These are phyloP conservation scores for Lignosus rhinocerotis DNA, from an alignment of 1,284 basidiomycete species.

Conservation along the genomic window DNA sequence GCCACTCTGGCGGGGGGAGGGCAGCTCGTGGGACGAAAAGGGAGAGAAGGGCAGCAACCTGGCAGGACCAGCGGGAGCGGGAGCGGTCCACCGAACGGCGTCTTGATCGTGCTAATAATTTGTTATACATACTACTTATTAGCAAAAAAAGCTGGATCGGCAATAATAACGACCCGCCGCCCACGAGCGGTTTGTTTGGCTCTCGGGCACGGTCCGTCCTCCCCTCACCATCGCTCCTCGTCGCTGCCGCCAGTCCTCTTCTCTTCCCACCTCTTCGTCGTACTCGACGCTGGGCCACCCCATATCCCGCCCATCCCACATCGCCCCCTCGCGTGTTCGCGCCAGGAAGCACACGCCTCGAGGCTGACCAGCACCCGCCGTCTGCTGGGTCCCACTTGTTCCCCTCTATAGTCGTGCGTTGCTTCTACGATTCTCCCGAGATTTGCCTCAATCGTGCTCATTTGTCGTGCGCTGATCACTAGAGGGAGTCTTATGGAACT, in stretches of 20 bases:
- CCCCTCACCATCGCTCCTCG: conserved; percentile 26
- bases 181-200: conserved; percentile 21
- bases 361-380: conserved; percentile 1
- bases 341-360: background rate
- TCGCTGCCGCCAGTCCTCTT: conserved; percentile 15
- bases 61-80: conserved; percentile 3
- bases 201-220: conserved; percentile 30
- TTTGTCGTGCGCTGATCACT: background rate
- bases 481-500: conserved; percentile 33
- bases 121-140: conserved; percentile 20
- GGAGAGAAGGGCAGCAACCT: background rate
- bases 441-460: conserved; percentile 15
- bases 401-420: conserved; percentile 16
- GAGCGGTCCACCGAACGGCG: conserved; percentile 18
- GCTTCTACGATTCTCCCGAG: conserved; percentile 20
- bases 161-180: conserved; percentile 24
- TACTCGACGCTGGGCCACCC: conserved; percentile 6
- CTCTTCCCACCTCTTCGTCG: conserved; percentile 14
- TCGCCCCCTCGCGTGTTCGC: background rate
- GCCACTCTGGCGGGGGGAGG: background rate
- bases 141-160: conserved; percentile 18
- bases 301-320: background rate
- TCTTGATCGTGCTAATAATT: conserved; percentile 23
- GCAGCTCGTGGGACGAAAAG: background rate
- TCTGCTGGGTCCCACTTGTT: background rate